Base-by-base conservation (phyloP, 108 stramenopile species). In the Poteriospumella lacustris region DNA sequence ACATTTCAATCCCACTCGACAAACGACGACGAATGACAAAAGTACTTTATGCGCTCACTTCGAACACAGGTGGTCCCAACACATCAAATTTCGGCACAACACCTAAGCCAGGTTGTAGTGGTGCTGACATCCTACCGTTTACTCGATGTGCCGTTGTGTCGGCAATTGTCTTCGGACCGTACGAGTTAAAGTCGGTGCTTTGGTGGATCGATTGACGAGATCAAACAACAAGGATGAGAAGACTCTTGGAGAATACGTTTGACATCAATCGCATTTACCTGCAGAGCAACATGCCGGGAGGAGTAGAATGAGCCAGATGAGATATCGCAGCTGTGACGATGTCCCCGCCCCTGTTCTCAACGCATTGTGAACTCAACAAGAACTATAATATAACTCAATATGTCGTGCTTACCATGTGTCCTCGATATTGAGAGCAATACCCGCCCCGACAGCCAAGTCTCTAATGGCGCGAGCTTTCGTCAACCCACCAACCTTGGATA, bases 181-280 rank as follows among this genome's bases (percentile, higher is more conserved):
- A 77, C 28, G 76, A 77, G 42, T 77, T 77, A 43, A 77, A 77
- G 62, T 77, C 76, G 33, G 76, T 77, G n/a, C 59, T 41, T 24
- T 42, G 28, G 38, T 52, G 52, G 39, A 34, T 58, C 3, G 41
- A 26, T 5, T 19, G 24, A 19, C 24, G 24, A 56, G 15, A 56
- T 56, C 15, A 56, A 56, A 19, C 15, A 19, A 56, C 15, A 56
- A 56, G 15, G 24, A 56, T 56, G n/a, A n/a, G n/a, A n/a, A n/a
- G n/a, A n/a, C n/a, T n/a, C n/a, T n/a, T n/a, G n/a, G n/a, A n/a
- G n/a, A 56, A 19, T 19, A 24, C 24, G 24, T 56, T 56, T 19
- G 24, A 19, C 15, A 56, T 56, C 52, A 56, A 19, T 56, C 24
- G 15, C 15, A 19, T 19, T 19, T 56, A 56, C 52, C 52, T 56